These are phyloP conservation scores for Entomortierella beljakovae DNA, from an alignment of 192 early-diverging fungal genomes.

Conservation along the genomic window DNA sequence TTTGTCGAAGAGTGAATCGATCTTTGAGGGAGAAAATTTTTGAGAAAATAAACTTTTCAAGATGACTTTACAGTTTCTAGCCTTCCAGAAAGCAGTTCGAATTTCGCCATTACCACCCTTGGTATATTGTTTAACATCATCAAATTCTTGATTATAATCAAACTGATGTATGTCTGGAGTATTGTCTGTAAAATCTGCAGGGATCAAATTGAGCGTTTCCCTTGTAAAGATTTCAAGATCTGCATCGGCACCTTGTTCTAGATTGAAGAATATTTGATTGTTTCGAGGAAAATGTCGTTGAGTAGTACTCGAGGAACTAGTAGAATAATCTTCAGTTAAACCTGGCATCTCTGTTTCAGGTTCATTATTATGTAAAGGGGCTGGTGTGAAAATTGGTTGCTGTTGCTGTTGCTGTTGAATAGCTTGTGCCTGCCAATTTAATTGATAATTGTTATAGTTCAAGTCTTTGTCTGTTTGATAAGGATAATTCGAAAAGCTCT, in stretches of 20 bases:
- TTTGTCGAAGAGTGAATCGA: conserved; percentile 41
- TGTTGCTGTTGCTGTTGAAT: too few relatives aligned
- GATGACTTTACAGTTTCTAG: conserved; percentile 20
- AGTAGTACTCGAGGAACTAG: background rate
- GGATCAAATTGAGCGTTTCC: conserved; percentile 7
- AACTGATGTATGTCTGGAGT: conserved; percentile 11
- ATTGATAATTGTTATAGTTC: too few relatives aligned
- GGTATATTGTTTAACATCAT: conserved; percentile 22
- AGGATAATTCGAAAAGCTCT: background rate
- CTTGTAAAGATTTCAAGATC: background rate
- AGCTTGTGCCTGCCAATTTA: too few relatives aligned
- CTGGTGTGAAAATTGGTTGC: background rate
- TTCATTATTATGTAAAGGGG: background rate
- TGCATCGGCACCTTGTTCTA: too few relatives aligned
- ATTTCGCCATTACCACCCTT: conserved; percentile 49
- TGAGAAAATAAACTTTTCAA: conserved; percentile 35
- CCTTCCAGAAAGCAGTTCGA: conserved; percentile 29
- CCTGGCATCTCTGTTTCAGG: background rate
- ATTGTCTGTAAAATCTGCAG: background rate
- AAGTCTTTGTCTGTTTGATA: too few relatives aligned
- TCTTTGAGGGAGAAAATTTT: conserved; percentile 29
- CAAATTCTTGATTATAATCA: conserved; percentile 36
- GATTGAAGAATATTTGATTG: too few relatives aligned
- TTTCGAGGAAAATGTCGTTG: background rate
- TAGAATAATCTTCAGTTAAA: background rate